Percentiles rank a stretch among this genome's conserved stretches.
Evolutionary conservation across 768 basidiomycete genomes (phyloP).

Genomic region (Leccinum longicurvipes): DNA sequence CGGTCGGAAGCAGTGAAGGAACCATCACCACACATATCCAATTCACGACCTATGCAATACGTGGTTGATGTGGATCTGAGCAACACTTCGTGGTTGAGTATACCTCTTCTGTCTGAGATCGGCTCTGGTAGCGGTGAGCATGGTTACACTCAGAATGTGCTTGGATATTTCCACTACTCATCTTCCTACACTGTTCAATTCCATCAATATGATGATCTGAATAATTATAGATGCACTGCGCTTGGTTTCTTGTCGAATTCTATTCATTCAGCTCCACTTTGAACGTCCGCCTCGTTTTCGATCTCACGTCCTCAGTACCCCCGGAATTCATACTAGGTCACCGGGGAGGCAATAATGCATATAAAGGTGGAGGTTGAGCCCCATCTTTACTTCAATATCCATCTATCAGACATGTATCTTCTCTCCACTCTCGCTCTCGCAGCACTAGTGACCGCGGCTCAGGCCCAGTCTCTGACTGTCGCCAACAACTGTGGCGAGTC

Average conservation of each 20-base stretch:
- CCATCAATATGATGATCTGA: background rate
- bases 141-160: background rate
- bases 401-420: background rate
- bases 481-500: conserved; percentile 23
- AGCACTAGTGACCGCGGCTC: background rate
- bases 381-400: background rate
- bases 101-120: background rate
- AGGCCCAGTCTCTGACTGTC: conserved; percentile 30
- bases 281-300: background rate
- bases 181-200: background rate
- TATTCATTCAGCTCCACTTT: no score
- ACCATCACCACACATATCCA: background rate
- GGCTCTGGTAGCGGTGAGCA: no score
- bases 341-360: conserved; percentile 9
- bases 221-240: background rate
- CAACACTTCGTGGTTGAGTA: background rate
- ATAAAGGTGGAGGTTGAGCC: conserved; percentile 3
- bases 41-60: background rate
- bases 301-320: background rate
- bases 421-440: background rate
- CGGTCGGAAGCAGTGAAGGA: background rate
- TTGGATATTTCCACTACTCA: background rate
- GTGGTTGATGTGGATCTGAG: background rate
- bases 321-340: background rate
- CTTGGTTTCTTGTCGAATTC: background rate